Base-by-base conservation (phyloP, 2,329 filamentous ascomycete genomes). In the Sordariomycetes sp. region DNA sequence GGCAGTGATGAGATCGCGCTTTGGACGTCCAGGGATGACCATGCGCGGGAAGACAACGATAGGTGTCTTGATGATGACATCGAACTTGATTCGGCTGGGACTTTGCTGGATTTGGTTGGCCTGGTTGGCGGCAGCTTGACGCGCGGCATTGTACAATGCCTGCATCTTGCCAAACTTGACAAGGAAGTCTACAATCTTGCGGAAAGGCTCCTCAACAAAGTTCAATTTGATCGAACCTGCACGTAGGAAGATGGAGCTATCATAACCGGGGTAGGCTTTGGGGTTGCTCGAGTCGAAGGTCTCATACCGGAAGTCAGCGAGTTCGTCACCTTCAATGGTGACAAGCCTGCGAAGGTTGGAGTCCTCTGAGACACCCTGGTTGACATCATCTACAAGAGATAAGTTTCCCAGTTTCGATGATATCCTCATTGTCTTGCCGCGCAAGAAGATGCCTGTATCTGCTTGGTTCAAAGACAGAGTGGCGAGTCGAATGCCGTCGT, bases 101-200 rank as follows among this genome's bases (percentile, higher is more conserved):
- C 79, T 88, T 50, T 96, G 82, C 50, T 96, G 92, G 6, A 98
- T 75, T 50, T 95, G 88, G 38, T 76, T 94, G 8, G 92, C 93
- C 55, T 95, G 88, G 41, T 85, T 90, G 25, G 92, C 86, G 3
- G 93, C 92, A 25, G 90, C 93, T 58, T 94, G 86, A 21, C 93
- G 78, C 10, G 93, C 92, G 27, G 92, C 90, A 51, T 99, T 98
- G 66, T 94, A 98, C 34, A 98, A 83, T 16, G 92, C 90, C 58
- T 98, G 92, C 92, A 99, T 99, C 60, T 94, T 94, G 40, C 93
- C 92, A 55, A 99, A 99, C 50, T 98, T 98, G 55, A 99, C 87
- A 28, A 94, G 68, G 57, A 98, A 99, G 45, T 93, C 86, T 58
- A 98, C 86, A 43, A 99, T 96, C 61, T 96, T 96, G 34, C 92